Percentiles rank a stretch among this genome's conserved stretches.
These are phyloP conservation scores for Russula emetica DNA, from an alignment of 768 basidiomycete genomes.

Conservation along the genomic window DNA sequence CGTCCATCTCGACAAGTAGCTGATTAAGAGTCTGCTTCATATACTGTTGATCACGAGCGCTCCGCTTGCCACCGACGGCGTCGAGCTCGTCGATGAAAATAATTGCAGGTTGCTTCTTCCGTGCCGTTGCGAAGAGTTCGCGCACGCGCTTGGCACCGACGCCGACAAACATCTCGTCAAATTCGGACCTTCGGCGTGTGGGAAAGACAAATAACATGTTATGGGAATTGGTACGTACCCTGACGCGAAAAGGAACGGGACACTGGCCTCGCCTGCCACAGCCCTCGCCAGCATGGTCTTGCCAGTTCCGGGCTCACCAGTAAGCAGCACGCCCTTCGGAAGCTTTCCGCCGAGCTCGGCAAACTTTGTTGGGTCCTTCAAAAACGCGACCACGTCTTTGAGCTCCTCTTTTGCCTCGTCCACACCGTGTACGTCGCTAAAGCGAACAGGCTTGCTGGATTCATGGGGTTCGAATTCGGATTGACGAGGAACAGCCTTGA, in stretches of 20 bases:
- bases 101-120: slow-evolving; percentile 93
- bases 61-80: slow-evolving; percentile 88
- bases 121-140: slow-evolving; percentile 89
- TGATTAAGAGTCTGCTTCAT: slow-evolving; percentile 96
- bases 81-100: slow-evolving; percentile 98
- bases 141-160: slow-evolving; percentile 93
- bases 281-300: slow-evolving; percentile 98
- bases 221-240: slow-evolving; percentile 42
- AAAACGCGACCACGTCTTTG: slow-evolving; percentile 90
- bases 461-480: slow-evolving; percentile 79
- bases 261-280: slow-evolving; percentile 95
- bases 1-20: slow-evolving; percentile 95
- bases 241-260: slow-evolving; percentile 95
- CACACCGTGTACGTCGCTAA: slow-evolving; percentile 94
- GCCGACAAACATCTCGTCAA: slow-evolving; percentile 98
- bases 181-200: slow-evolving; percentile 63
- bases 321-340: slow-evolving; percentile 88
- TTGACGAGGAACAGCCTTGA: slow-evolving; percentile 81
- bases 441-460: slow-evolving; percentile 73
- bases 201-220: background rate
- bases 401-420: slow-evolving; percentile 97
- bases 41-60: slow-evolving; percentile 77
- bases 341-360: slow-evolving; percentile 89
- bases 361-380: slow-evolving; percentile 90
- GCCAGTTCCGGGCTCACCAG: slow-evolving; percentile 92